phyloP scores from a whole-genome alignment of 2,329 filamentous ascomycete species.

The Pseudogymnoascus sp. region DNA sequence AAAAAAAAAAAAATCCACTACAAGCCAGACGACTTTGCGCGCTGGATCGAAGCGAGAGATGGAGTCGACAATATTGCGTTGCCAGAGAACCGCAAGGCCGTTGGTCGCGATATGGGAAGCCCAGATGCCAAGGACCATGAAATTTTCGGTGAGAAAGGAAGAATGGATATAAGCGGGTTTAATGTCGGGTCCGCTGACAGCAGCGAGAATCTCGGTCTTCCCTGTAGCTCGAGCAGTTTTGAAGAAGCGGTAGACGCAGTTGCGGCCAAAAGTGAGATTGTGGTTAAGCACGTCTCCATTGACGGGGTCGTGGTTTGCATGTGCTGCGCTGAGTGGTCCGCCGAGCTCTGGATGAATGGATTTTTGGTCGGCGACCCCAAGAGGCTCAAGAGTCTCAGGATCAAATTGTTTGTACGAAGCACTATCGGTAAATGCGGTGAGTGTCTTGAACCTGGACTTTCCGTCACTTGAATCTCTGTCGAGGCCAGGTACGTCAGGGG shows the following conservation, averaged over 20 bases:
- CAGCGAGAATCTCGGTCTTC: conserved; percentile 63
- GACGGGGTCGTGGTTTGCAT: conserved; percentile 61
- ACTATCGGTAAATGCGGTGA: conserved; percentile 44
- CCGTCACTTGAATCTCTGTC: conserved; percentile 19
- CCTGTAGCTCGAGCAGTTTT: conserved; percentile 54
- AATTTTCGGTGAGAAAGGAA: conserved; percentile 64
- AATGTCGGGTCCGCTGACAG: conserved; percentile 44
- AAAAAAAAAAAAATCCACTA: too few species aligned
- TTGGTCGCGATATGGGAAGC: conserved; percentile 51
- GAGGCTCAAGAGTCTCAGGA: conserved; percentile 63
- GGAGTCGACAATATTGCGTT: conserved; percentile 61
- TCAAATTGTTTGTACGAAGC: conserved; percentile 54
- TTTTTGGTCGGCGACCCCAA: conserved; percentile 54
- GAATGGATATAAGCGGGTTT: conserved; percentile 74
- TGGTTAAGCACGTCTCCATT: conserved; percentile 77
- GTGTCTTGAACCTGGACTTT: conserved; percentile 12
- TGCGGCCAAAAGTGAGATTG: conserved; percentile 59
- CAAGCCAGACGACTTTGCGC: conserved; percentile 59
- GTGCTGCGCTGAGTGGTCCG: conserved; percentile 62
- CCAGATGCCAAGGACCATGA: conserved; percentile 68
- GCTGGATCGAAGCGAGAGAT: conserved; percentile 55
- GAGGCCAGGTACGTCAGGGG: conserved; percentile 56
- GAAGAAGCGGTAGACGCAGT: conserved; percentile 62
- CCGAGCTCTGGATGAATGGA: conserved; percentile 60
- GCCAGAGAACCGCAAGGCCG: conserved; percentile 56